Evolutionary conservation across 345 rosid genomes (phyloP), one percentile per base, ranked within the genome.

Genomic region (Pugionium cornutum): DNA sequence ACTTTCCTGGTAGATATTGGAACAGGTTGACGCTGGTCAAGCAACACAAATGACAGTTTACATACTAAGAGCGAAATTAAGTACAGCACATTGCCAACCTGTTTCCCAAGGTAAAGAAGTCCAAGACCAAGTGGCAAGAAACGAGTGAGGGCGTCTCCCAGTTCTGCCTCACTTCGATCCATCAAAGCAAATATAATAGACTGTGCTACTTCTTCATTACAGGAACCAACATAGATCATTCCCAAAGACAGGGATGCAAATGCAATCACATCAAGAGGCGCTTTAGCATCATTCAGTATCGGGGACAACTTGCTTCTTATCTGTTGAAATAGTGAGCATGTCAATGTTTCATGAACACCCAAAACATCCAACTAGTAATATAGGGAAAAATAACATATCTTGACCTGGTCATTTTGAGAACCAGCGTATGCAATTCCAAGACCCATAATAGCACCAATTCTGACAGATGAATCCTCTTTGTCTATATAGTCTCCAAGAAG

Each of bases 361-460:
- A 4, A 62, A 55, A 62, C 59, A 68, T 41, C 55, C 54, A 61
- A 49, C 6, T n/a, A 46, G 53, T 41, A 68, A 18, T 9, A 47
- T 48, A 26, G 11, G 55, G 33, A 72, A 42, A 42, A 53, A 56
- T 2, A 62, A 36, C 43, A 71, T 27, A 68, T 57, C 28, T 29
- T 52, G 18, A 82, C 96, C 86, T 79, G 86, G 47, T 84, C 90
- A 74, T 90, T 84, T 77, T 86, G 89, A 67, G 95, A 57, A 72
- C 99, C 98, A 7, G 98, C 98, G 68, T 95, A 95, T 42, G 98
- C 80, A 75, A 91, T 85, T 77, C 96, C 99, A 49, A 91, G 79
- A 51, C 99, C 99, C 87, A 95, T 89, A 66, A 95, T 91, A 58
- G 96, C 97, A 73, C 97, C 99, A 62, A 95, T 91, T 72, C 96